Evolutionary conservation across 345 rosid genomes (phyloP), one percentile per base, ranked within the genome.

Genomic region (Hypericum perforatum): DNA sequence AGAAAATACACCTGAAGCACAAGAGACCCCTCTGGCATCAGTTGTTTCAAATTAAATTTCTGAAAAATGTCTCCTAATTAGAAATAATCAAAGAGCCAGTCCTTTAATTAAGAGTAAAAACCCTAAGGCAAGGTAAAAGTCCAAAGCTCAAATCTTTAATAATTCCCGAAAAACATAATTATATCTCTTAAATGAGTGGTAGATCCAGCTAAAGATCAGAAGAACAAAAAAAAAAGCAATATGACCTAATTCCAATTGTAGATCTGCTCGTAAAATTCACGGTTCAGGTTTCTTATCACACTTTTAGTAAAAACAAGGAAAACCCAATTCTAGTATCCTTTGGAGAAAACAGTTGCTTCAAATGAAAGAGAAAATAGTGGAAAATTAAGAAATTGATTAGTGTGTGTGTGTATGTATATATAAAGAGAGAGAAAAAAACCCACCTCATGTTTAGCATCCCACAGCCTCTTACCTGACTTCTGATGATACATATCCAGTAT

Each of bases 361-460:
- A n/a, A n/a, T 41, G 8, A 53, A 29, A 10, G 49, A 44, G 49
- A 39, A 48, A 41, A 13, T n/a, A 37, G 13, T 15, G 52, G 62
- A 55, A 50, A 56, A 62, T 22, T 22, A 22, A 22, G 32, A 22
- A 22, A 22, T 1, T 22, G 32, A 22, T 48, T 9, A 10, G 15
- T 5, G 2, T 6, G 4, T 9, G 5, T 7, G 8, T 14, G 3
- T 6, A 8, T 3, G 9, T 0, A 48, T 5, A 10, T 48, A 8
- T 36, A 48, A 43, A 8, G 7, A 52, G 6, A 16, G 41, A 62
- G 14, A 45, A n/a, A 46, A 45, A 29, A 61, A 61, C 54, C 54
- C 62, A 92, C 98, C 96, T 92, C 97, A 76, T 88, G 98, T 66
- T 85, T 89, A 50, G 82, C 86, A 75, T 92, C 95, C 98, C 98